Base-by-base conservation (phyloP, 768 basidiomycete species). In the Podaxis sp. region DNA sequence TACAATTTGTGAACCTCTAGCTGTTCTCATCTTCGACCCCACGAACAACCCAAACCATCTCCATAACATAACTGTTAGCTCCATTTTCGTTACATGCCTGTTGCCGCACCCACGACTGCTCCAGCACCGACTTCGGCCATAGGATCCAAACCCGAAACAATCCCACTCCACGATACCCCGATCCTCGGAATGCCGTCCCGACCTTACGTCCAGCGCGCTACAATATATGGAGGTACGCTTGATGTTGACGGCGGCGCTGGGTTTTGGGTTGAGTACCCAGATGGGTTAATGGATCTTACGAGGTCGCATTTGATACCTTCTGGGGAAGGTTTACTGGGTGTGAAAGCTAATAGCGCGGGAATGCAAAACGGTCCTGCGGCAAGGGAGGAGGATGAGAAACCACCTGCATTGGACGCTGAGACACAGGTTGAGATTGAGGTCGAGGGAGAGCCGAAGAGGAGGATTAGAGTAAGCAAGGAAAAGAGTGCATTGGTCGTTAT, bases 231-330 rank as follows among this genome's bases (percentile, higher is more conserved):
- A 36, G 82, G 80, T 67, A 46, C 60, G 17, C 20, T 62, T 33
- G 60, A 62, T 38, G 52, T 37, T 37, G 60, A 62, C 13, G 60
- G 60, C 17, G 74, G 77, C 26, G 72, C 75, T 3, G 79, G 77
- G 12, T 89, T 87, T 72, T 89, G 87, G 88, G 83, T 87, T 28
- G 88, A 89, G 71, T 89, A 87, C 68, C 85, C 87, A 12, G 79
- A 80, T 8, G 87, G 87, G 0, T 78, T 88, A 36, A 73, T 89
- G 24, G 87, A 89, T 70, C 72, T 88, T 57, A 82, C 87, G 17
- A 82, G 87, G 49, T 75, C 78, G 10, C 70, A 69, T 37, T 82
- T 79, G 63, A 69, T 84, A 20, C 46, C 65, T 1, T 66, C 66
- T n/a, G 71, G 30, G 11, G 67, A 70, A 13, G 70, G 49, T 24